phyloP scores from a whole-genome alignment of 768 basidiomycete genomes.

The Paxillus involutus region DNA sequence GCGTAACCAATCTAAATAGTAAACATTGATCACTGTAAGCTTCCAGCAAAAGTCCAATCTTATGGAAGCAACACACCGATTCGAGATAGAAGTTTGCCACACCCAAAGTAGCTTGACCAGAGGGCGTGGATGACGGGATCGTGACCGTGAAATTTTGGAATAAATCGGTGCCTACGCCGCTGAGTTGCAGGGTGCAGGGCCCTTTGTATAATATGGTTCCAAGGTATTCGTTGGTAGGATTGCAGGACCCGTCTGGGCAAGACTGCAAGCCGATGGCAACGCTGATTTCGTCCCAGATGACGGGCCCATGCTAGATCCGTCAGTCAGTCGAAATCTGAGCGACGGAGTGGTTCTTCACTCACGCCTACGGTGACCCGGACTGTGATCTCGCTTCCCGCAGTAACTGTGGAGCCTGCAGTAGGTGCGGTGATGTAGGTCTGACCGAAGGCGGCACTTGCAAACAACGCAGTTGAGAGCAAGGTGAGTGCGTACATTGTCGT shows the following conservation, averaged over 20 bases:
- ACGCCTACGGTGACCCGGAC: constrained; percentile 45
- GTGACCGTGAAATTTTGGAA: constrained; percentile 41
- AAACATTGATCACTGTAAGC: not conserved
- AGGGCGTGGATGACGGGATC: constrained; percentile 28
- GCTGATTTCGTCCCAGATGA: constrained; percentile 36
- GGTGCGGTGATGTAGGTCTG: constrained; percentile 1
- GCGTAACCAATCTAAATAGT: not conserved
- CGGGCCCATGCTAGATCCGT: constrained; percentile 28
- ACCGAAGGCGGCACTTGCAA: not conserved
- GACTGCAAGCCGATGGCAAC: constrained; percentile 38
- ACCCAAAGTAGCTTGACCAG: constrained; percentile 32
- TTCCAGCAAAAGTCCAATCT: not conserved
- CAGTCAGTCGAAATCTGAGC: not conserved
- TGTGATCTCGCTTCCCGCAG: constrained; percentile 36
- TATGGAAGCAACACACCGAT: constrained; percentile 28
- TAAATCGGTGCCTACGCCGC: constrained; percentile 24
- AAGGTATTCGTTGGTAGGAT: constrained; percentile 25
- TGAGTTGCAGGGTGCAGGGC: constrained; percentile 34
- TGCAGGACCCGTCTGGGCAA: constrained; percentile 28
- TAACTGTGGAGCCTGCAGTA: constrained; percentile 29
- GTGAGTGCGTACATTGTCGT: not conserved
- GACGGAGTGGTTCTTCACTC: constrained; percentile 12
- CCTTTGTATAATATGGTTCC: constrained; percentile 43
- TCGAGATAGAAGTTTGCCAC: constrained; percentile 33
- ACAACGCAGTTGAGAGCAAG: not conserved